phyloP scores from a whole-genome alignment of 352 stramenopile genomes.

The Pythium biforme region DNA sequence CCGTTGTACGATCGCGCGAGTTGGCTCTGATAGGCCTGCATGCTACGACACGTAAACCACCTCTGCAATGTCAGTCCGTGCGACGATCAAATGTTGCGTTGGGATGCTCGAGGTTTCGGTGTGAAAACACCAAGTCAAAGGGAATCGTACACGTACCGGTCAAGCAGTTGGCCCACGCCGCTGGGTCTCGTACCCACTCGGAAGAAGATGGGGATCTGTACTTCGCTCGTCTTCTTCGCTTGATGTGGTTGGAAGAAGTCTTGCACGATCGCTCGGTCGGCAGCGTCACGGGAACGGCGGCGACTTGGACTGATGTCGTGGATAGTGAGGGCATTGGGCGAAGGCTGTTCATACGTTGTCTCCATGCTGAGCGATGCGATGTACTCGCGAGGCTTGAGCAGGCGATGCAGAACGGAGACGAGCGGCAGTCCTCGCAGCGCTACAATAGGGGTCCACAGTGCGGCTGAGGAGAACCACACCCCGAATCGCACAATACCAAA shows the following conservation, averaged over 20 bases:
- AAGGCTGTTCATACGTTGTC: background rate
- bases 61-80: background rate
- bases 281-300: conserved; percentile 13
- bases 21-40: conserved; percentile 15
- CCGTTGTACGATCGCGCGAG: conserved; percentile 16
- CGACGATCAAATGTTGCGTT: background rate
- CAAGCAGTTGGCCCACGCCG: conserved; percentile 10
- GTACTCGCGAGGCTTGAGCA: conserved; percentile 31
- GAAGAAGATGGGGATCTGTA: background rate
- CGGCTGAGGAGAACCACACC: conserved; percentile 36
- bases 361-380: conserved; percentile 16
- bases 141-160: conserved; percentile 1
- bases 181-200: conserved; percentile 10
- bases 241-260: conserved; percentile 1
- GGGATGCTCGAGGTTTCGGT: background rate
- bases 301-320: conserved; percentile 12
- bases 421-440: conserved; percentile 46
- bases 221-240: background rate
- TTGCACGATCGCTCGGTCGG: conserved; percentile 13
- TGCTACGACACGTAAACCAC: conserved; percentile 2
- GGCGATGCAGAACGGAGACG: conserved; percentile 44
- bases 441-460: conserved; percentile 58
- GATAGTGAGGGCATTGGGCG: background rate
- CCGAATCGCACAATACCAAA: conserved; percentile 79
- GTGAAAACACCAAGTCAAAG: background rate